Conservation (phyloP, 2,329 filamentous ascomycete species). For the Taxawa tesnikishii region DNA sequence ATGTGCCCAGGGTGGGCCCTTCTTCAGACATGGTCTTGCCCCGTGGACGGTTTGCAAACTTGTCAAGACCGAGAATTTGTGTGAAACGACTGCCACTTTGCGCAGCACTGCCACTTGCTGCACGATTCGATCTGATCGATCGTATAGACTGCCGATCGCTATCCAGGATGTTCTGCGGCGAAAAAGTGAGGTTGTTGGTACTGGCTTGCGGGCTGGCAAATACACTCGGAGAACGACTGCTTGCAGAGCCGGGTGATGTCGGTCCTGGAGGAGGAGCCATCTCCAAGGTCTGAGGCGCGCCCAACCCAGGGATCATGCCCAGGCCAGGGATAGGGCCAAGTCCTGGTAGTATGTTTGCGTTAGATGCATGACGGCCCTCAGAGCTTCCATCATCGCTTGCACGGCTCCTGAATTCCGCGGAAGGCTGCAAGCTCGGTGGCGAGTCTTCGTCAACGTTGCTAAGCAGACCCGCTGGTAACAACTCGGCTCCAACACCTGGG, state of each 20-base stretch:
- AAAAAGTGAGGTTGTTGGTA: conserved; percentile 36
- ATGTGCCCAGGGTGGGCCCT: conserved; percentile 53
- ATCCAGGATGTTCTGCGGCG: conserved; percentile 27
- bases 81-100: conserved; percentile 42
- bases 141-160: conserved; percentile 33
- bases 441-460: conserved; percentile 17
- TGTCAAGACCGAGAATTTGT: conserved; percentile 43
- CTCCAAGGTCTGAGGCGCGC: conserved; percentile 8
- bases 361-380: conserved; percentile 7
- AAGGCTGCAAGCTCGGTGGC: neutral
- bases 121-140: conserved; percentile 37
- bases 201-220: conserved; percentile 37
- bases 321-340: conserved; percentile 25
- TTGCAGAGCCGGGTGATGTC: conserved; percentile 28
- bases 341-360: conserved; percentile 17
- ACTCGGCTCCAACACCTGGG: conserved; percentile 55
- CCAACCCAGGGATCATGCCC: conserved; percentile 22
- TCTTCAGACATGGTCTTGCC: conserved; percentile 49
- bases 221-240: conserved; percentile 30
- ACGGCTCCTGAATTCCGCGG: conserved; percentile 6
- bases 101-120: conserved; percentile 22
- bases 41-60: conserved; percentile 44
- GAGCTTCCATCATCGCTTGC: conserved; percentile 15
- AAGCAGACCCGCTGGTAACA: conserved; percentile 56
- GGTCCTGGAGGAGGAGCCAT: conserved; percentile 21